These are phyloP conservation scores for Citeromyces matritensis DNA, from an alignment of 805 yeast species.

Conservation along the genomic window DNA sequence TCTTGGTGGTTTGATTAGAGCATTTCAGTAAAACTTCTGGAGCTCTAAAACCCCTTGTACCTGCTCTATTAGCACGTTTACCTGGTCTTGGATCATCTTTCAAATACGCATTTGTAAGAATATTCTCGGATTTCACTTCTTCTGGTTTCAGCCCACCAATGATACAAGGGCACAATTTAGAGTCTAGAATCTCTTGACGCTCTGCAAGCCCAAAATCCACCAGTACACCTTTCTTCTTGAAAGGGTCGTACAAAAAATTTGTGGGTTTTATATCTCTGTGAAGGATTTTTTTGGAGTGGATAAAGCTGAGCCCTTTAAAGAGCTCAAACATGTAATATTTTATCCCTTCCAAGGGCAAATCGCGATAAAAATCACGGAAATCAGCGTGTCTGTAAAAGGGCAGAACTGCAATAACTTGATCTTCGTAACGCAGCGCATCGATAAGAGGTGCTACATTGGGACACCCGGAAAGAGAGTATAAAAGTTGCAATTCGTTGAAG, in stretches of 20 bases:
- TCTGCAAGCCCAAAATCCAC: slow-evolving; percentile 94
- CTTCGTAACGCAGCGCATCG: slow-evolving; percentile 77
- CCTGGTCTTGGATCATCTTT: slow-evolving; percentile 82
- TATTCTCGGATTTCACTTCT: slow-evolving; percentile 19
- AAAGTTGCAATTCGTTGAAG: slow-evolving; percentile 68
- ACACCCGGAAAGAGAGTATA: slow-evolving; percentile 55
- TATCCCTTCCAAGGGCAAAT: slow-evolving; percentile 66
- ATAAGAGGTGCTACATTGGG: slow-evolving; percentile 75
- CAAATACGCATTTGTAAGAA: slow-evolving; percentile 48
- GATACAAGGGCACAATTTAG: slow-evolving; percentile 38
- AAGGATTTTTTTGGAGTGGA: slow-evolving; percentile 68
- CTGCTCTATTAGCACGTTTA: slow-evolving; percentile 92
- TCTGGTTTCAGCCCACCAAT: slow-evolving; percentile 17
- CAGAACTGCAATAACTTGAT: slow-evolving; percentile 84
- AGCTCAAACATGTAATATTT: slow-evolving; percentile 70
- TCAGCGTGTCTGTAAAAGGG: slow-evolving; percentile 89
- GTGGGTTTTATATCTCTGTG: slow-evolving; percentile 86
- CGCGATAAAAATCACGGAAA: slow-evolving; percentile 75
- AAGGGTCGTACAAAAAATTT: slow-evolving; percentile 56
- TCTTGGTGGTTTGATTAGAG: slow-evolving; percentile 63
- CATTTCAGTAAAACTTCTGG: slow-evolving; percentile 88
- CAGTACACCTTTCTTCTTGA: slow-evolving; percentile 57
- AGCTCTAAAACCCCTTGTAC: slow-evolving; percentile 89
- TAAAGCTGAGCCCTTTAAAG: slow-evolving; percentile 57
- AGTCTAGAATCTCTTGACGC: slow-evolving; percentile 20